Percentiles rank a stretch among this genome's conserved stretches.
These are phyloP conservation scores for Pterulicium gracile DNA, from an alignment of 1,284 basidiomycete species.

Conservation along the genomic window DNA sequence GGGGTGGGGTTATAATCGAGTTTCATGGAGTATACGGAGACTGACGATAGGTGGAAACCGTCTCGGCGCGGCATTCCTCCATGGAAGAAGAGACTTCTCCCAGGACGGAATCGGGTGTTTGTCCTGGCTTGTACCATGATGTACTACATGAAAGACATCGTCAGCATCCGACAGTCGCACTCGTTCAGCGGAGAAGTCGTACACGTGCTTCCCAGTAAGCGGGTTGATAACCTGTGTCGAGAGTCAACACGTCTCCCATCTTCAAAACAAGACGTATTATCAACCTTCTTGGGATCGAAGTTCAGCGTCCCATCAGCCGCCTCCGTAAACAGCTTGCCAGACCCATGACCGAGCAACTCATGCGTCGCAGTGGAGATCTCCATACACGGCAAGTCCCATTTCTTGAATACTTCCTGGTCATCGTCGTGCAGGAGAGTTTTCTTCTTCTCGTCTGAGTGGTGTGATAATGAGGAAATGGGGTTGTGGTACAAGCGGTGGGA, in stretches of 20 bases:
- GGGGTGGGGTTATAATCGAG: neutral
- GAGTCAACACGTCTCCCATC: neutral
- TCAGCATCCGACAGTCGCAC: conserved; percentile 2
- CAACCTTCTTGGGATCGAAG: conserved; percentile 61
- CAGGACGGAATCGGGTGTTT: conserved; percentile 68
- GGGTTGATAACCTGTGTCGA: conserved; percentile 64
- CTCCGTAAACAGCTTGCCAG: conserved; percentile 74
- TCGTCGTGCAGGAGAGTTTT: conserved; percentile 73
- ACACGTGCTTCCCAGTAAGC: conserved; percentile 70
- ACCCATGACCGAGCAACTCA: conserved; percentile 71
- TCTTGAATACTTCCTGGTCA: conserved; percentile 57
- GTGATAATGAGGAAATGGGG: conserved; percentile 1
- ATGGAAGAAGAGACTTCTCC: conserved; percentile 79
- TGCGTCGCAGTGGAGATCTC: conserved; percentile 83
- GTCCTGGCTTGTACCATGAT: conserved; percentile 79
- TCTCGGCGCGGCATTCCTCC: conserved; percentile 82
- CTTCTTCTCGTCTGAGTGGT: conserved; percentile 43
- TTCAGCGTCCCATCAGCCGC: conserved; percentile 64
- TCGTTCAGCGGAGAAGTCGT: too few species aligned
- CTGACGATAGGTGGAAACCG: conserved; percentile 68
- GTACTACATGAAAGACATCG: conserved; percentile 26
- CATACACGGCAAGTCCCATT: conserved; percentile 68
- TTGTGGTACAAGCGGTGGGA: conserved; percentile 4
- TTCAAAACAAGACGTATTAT: neutral
- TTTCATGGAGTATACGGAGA: conserved; percentile 9